These are phyloP conservation scores for Citrus sinensis DNA, from an alignment of 345 rosid genomes.

Conservation along the genomic window DNA sequence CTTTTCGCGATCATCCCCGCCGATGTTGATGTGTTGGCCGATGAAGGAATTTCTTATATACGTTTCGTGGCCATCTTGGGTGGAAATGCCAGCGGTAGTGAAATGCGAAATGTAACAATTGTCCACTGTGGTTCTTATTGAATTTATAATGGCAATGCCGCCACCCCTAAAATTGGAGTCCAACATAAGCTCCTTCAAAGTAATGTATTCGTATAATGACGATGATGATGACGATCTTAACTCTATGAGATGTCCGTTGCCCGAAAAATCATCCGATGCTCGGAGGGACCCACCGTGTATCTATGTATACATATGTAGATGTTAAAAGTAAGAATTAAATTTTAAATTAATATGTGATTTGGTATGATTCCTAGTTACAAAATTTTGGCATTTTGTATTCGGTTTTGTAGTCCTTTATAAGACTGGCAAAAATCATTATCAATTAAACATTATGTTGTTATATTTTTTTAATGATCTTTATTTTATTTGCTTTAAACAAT, in stretches of 20 bases:
- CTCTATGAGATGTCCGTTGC: conserved; percentile 19
- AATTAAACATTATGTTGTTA: too few relatives aligned
- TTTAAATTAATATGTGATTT: too few relatives aligned
- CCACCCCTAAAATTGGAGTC: conserved; percentile 28
- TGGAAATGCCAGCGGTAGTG: conserved; percentile 15
- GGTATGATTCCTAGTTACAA: too few relatives aligned
- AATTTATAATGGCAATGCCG: conserved; percentile 21
- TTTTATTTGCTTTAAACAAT: too few relatives aligned
- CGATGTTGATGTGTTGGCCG: conserved; percentile 26
- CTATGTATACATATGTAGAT: not conserved
- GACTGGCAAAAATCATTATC: too few relatives aligned
- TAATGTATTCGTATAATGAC: conserved; percentile 13
- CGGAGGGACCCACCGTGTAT: conserved; percentile 23
- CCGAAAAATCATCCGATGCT: conserved; percentile 21
- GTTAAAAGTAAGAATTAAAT: too few relatives aligned
- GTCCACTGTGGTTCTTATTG: conserved; percentile 22
- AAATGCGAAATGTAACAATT: conserved; percentile 32
- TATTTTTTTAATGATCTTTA: too few relatives aligned
- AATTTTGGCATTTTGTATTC: too few relatives aligned
- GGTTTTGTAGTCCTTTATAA: too few relatives aligned
- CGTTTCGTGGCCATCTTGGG: conserved; percentile 30
- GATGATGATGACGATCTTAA: conserved; percentile 6
- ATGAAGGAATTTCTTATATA: conserved; percentile 25
- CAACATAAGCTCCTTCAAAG: conserved; percentile 20
- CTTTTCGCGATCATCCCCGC: conserved; percentile 19